Conservation (phyloP, 2,329 filamentous ascomycete genomes). For the Cladosporium sp. region DNA sequence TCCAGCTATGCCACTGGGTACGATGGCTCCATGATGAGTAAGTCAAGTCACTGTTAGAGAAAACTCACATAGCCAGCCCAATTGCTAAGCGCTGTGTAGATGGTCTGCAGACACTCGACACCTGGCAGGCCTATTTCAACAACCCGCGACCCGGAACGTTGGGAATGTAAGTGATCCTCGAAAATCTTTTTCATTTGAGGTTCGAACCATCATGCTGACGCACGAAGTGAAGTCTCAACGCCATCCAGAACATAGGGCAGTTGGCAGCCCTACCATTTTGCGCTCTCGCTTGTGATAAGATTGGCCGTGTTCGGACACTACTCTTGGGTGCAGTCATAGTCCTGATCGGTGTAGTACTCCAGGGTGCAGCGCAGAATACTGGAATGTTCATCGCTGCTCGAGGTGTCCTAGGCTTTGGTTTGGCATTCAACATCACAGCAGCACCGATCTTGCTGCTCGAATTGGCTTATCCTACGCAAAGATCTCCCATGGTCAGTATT, state of each 20-base stretch:
- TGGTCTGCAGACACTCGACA: neutral
- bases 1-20: neutral
- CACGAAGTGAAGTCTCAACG: neutral
- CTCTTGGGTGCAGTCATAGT: neutral
- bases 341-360: neutral
- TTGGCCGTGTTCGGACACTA: neutral
- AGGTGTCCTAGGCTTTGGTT: constrained; percentile 13
- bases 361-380: neutral
- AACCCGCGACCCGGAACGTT: neutral
- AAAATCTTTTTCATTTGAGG: neutral
- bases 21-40: neutral
- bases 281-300: neutral
- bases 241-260: neutral
- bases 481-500: constrained; percentile 10
- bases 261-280: neutral
- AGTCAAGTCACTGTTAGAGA: neutral
- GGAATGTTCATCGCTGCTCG: constrained; percentile 16
- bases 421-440: constrained; percentile 13
- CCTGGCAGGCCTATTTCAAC: neutral
- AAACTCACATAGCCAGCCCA: neutral
- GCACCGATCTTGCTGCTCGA: constrained; percentile 14
- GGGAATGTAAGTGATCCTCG: neutral
- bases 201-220: neutral
- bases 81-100: neutral
- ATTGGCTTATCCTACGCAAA: constrained; percentile 14